Evolutionary conservation across 352 stramenopile species (phyloP), one percentile per base, ranked within the genome.

Genomic region (Thalassiosira oceanica): DNA sequence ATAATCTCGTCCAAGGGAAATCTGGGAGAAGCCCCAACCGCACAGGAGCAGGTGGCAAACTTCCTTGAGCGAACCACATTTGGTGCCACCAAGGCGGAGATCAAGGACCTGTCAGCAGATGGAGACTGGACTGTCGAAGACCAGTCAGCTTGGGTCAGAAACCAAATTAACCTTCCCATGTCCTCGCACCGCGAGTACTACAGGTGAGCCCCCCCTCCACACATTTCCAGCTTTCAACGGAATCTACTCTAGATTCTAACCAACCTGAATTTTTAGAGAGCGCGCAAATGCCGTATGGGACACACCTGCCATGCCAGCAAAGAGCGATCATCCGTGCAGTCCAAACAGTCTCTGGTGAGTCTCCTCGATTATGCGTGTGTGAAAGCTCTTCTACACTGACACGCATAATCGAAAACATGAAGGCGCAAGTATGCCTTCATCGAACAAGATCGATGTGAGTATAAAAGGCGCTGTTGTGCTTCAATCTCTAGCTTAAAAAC

Each of bases 31-130:
- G n/a, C 3, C 21, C 7, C 21, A 6, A 13, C 15, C 33, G 37
- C 61, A n/a, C 23, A 61, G 23, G 23, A 20, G 3, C 53, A 68
- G 10, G 74, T 78, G 51, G 53, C 73, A 13, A 52, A 51, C 27
- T 87, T 87, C 51, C 65, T 84, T 21, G 67, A 86, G 44, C 51
- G 66, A 50, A 78, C 78, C 16, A 78, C 78, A 4, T 86, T 86
- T 36, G 78, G 78, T 27, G 55, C 74, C 0, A 75, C 46, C 6
- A 64, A 58, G 28, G 26, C 18, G 5, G 77, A 81, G 28, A 74
- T 86, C 35, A 33, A 69, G 36, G 33, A 6, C 16, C 28, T 77
- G 1, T 15, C 46, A 18, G 16, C 7, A 23, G 43, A 11, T 21
- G 56, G 28, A 8, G 41, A 29, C 1, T 69, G 41, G 35, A 41